Evolutionary conservation across 345 rosid genomes (phyloP), one percentile per base, ranked within the genome.

Genomic region (Melaleuca quinquenervia): DNA sequence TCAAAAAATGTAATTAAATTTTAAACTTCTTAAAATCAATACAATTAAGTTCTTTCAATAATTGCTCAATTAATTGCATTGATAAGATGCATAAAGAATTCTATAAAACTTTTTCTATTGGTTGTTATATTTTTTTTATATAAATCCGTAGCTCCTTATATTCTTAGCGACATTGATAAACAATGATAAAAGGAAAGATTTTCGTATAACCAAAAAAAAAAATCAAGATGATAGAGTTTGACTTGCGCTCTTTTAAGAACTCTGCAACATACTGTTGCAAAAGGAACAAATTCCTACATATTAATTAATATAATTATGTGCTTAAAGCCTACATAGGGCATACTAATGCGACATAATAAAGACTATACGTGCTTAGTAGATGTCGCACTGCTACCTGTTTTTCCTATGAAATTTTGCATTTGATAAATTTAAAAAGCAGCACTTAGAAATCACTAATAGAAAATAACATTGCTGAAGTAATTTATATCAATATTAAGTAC

Each of bases 41-140:
- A 4, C 2, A 60, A 3, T 29, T 7, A 64, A 32, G 4, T 29
- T 2, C 22, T 64, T 16, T 18, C 6, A 0, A 16, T 1, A 0
- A 16, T 0, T 22, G 11, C 2, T 62, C 36, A 62, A n/a, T 26
- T 7, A 58, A 58, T 58, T 58, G 26, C 1, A 5, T 26, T 11
- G 27, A 58, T 13, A 16, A 2, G 3, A 11, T 2, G n/a, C 0
- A 0, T n/a, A 0, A 0, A 0, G 26, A 58, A 58, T 58, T 58
- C 2, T 11, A n/a, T n/a, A 0, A 26, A 29, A 26, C 15, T 58
- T 26, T 56, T 55, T 26, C 14, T 26, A 11, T 5, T 3, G 0
- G 1, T 26, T 26, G 26, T 11, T 58, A 3, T 12, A 5, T 24
- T 3, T 24, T 9, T 55, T 55, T 55, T 5, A 58, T 12, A 16